These are phyloP conservation scores for Arxiozyma bovina DNA, from an alignment of 1,139 yeast species.

Conservation along the genomic window DNA sequence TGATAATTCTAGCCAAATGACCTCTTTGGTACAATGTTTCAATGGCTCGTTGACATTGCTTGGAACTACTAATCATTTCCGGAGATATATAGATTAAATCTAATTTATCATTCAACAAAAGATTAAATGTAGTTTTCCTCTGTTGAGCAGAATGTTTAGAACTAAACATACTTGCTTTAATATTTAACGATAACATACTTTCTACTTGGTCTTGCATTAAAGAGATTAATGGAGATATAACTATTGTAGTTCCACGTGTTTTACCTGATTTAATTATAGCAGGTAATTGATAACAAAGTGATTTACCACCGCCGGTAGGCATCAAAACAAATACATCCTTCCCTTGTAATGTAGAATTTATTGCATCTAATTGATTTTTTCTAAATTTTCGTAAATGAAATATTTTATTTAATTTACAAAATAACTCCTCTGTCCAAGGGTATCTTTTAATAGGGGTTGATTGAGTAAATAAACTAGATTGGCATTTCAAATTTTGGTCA, in stretches of 20 bases:
- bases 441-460: conserved; percentile 13
- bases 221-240: conserved; percentile 87
- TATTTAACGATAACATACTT: conserved; percentile 56
- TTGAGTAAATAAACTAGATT: neutral
- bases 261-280: conserved; percentile 70
- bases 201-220: conserved; percentile 96
- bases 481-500: conserved; percentile 1
- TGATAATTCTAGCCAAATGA: conserved; percentile 73
- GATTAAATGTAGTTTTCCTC: conserved; percentile 50
- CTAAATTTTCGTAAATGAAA: conserved; percentile 65
- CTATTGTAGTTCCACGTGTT: conserved; percentile 79
- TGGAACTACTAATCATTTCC: conserved; percentile 80
- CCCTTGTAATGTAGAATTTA: conserved; percentile 70
- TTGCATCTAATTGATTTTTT: conserved; percentile 77
- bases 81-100: conserved; percentile 86
- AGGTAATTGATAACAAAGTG: conserved; percentile 91
- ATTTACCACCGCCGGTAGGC: conserved; percentile 99
- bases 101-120: conserved; percentile 55
- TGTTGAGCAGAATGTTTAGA: conserved; percentile 63
- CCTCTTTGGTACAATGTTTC: conserved; percentile 44
- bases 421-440: conserved; percentile 63
- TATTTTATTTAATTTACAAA: conserved; percentile 43
- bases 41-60: conserved; percentile 57
- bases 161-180: conserved; percentile 81
- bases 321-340: conserved; percentile 87